Percentiles rank a stretch among this genome's conserved stretches.
These are phyloP conservation scores for Aspergillus fumigatus DNA, from an alignment of 2,329 filamentous ascomycete species.

Conservation along the genomic window DNA sequence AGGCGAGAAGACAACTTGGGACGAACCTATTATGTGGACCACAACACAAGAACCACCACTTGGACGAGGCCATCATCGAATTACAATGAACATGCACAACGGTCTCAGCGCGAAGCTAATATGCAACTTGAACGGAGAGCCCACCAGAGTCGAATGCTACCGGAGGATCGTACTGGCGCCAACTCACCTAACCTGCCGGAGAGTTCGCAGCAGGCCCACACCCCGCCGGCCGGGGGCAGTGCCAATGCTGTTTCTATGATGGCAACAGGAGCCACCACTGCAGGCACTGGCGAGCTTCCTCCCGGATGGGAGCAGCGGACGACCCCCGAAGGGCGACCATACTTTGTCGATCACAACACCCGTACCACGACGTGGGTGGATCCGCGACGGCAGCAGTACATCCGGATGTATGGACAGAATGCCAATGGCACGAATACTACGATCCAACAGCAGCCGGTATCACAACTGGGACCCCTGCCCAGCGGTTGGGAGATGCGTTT, in stretches of 20 bases:
- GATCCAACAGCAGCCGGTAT: conserved; percentile 96
- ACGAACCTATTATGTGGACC: conserved; percentile 95
- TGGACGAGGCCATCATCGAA: conserved; percentile 86
- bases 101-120: conserved; percentile 78
- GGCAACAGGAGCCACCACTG: conserved; percentile 90
- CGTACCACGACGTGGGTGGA: conserved; percentile 98
- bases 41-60: conserved; percentile 93
- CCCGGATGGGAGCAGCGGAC: conserved; percentile 95
- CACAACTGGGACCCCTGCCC: conserved; percentile 87
- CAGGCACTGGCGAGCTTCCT: conserved; percentile 89
- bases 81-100: conserved; percentile 69
- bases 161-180: conserved; percentile 89
- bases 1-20: conserved; percentile 91
- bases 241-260: conserved; percentile 73
- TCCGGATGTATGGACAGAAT: conserved; percentile 94
- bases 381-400: conserved; percentile 93
- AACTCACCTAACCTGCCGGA: conserved; percentile 76
- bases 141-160: conserved; percentile 92
- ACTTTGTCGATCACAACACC: conserved; percentile 98
- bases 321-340: conserved; percentile 89
- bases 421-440: conserved; percentile 67
- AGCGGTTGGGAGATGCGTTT: conserved; percentile 99
- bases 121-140: conserved; percentile 89
- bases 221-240: conserved; percentile 43
- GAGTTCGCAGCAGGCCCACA: conserved; percentile 38